phyloP scores from a whole-genome alignment of 371 early-diverging fungal species.

The Actinomucor elegans region DNA sequence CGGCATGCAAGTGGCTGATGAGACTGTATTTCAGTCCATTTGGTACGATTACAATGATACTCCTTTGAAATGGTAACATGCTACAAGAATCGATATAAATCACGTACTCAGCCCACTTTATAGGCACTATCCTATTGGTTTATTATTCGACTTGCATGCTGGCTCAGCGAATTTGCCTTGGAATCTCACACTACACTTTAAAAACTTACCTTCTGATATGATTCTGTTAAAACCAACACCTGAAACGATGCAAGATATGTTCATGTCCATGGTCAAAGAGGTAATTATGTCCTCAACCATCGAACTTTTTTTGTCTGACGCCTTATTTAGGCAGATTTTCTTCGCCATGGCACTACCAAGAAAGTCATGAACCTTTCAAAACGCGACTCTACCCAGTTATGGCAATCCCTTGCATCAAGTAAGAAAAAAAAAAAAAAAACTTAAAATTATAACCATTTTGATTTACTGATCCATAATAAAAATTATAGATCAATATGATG shows the following conservation, averaged over 20 bases:
- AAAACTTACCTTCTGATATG: slow-evolving; percentile 58
- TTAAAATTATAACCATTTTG: no score
- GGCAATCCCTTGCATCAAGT: slow-evolving; percentile 64
- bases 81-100: no score
- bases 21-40: slow-evolving; percentile 29
- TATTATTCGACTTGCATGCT: slow-evolving; percentile 62
- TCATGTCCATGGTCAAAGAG: slow-evolving; percentile 82
- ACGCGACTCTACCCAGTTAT: slow-evolving; percentile 67
- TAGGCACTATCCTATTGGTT: slow-evolving; percentile 82
- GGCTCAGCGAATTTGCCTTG: slow-evolving; percentile 52
- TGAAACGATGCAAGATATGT: slow-evolving; percentile 65
- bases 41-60: slow-evolving; percentile 68
- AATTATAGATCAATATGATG: slow-evolving; percentile 50
- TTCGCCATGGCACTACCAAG: slow-evolving; percentile 70
- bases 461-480: no score
- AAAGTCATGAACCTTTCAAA: slow-evolving; percentile 77
- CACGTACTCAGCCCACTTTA: not conserved
- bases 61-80: slow-evolving; percentile 78
- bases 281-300: slow-evolving; percentile 24
- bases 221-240: slow-evolving; percentile 54
- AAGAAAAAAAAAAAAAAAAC: slow-evolving; percentile 1
- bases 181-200: slow-evolving; percentile 63
- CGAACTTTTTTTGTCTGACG: not conserved
- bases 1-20: slow-evolving; percentile 44
- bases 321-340: slow-evolving; percentile 63